Conservation (phyloP, 768 basidiomycete genomes). For the Udeniomyces megalosporus region DNA sequence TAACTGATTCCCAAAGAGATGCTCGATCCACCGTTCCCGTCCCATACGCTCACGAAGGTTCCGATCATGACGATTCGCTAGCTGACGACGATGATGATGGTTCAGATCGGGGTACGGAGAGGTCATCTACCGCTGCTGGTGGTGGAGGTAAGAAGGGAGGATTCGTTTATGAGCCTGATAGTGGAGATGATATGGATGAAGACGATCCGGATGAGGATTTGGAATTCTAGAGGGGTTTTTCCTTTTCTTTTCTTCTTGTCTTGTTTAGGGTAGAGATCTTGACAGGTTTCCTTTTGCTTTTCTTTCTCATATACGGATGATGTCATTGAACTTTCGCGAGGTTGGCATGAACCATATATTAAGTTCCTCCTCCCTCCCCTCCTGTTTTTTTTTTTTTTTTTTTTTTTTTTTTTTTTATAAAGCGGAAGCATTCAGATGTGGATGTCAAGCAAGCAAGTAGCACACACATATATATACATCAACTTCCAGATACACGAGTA, state of each 20-base stretch:
- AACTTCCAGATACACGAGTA: neutral
- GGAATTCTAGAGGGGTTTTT: constrained; percentile 32
- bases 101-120: neutral
- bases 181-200: constrained; percentile 84
- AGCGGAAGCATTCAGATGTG: neutral
- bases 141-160: constrained; percentile 15
- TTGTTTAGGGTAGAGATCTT: neutral
- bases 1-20: constrained; percentile 66
- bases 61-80: constrained; percentile 23
- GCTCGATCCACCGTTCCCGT: constrained; percentile 67
- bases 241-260: too few species aligned
- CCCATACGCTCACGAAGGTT: constrained; percentile 80
- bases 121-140: too few species aligned
- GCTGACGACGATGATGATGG: neutral
- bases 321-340: neutral
- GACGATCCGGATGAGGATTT: constrained; percentile 93
- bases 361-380: too few species aligned
- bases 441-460: neutral
- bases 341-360: too few species aligned
- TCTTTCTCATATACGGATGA: neutral
- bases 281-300: neutral
- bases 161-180: constrained; percentile 82
- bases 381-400: neutral
- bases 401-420: neutral
- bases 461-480: neutral